Conservation (phyloP, 2,329 filamentous ascomycete species). For the Neodidymelliopsis sp. region DNA sequence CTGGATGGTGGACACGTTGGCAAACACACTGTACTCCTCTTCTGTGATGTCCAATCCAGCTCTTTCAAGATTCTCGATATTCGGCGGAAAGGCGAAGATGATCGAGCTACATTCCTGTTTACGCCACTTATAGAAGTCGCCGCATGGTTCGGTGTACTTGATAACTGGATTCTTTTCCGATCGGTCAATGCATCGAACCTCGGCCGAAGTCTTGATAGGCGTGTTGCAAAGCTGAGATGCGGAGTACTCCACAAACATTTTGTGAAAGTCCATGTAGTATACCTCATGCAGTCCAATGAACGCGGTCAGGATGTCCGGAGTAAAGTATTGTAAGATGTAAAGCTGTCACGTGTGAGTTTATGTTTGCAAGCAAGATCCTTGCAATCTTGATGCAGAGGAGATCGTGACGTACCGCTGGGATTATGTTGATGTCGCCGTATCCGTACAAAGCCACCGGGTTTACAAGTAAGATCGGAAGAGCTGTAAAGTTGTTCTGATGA, state of each 20-base stretch:
- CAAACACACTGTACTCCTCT: slow-evolving; percentile 43
- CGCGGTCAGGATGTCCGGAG: slow-evolving; percentile 47
- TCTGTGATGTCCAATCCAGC: slow-evolving; percentile 45
- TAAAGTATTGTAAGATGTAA: slow-evolving; percentile 50
- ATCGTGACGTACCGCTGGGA: slow-evolving; percentile 47
- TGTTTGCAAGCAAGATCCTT: slow-evolving; percentile 34
- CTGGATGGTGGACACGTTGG: slow-evolving; percentile 43
- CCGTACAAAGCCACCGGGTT: slow-evolving; percentile 49
- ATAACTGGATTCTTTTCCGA: slow-evolving; percentile 43
- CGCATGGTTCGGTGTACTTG: slow-evolving; percentile 42
- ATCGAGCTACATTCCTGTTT: slow-evolving; percentile 46
- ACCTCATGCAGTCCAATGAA: slow-evolving; percentile 47
- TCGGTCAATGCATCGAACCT: slow-evolving; percentile 48
- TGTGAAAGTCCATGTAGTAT: slow-evolving; percentile 50
- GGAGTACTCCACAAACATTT: slow-evolving; percentile 44
- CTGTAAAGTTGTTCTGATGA: slow-evolving; percentile 45
- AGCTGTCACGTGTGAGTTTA: slow-evolving; percentile 44
- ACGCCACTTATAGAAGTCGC: slow-evolving; percentile 40
- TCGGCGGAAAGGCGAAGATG: slow-evolving; percentile 49
- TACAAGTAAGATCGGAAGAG: slow-evolving; percentile 43
- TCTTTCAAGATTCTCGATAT: slow-evolving; percentile 41
- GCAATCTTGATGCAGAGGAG: slow-evolving; percentile 22
- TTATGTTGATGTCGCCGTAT: slow-evolving; percentile 48
- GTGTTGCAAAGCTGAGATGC: slow-evolving; percentile 42
- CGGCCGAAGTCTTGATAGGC: slow-evolving; percentile 41